Base-by-base conservation (phyloP, 192 early-diverging fungal species). In the Rhizoclosmatium sp. region DNA sequence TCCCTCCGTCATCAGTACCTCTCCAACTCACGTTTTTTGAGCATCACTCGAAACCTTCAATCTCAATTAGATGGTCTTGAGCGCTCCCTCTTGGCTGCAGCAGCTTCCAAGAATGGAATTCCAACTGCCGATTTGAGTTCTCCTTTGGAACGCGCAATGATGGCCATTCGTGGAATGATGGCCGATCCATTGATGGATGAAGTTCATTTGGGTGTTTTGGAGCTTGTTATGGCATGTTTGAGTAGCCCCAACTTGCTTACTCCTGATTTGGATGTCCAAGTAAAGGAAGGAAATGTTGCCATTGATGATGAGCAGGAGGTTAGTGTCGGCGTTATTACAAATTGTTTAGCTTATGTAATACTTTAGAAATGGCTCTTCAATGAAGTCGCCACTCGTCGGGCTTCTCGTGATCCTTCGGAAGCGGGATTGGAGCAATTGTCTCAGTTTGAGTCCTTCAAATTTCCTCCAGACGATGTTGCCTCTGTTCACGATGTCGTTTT, bases 91-190 rank as follows among this genome's bases (percentile, higher is more conserved):
- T 46, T 80, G 46, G 21, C 48, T 31, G 58, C 75, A n/a, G 84
- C 61, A 60, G 75, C 59, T 3, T 80, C 83, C 23, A 72, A 78
- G 45, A 83, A 88, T 59, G 69, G 59, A 39, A 49, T 61, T 31
- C 48, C 78, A 59, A 23, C 71, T 2, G 88, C 85, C 31, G 88
- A 89, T 69, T 69, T 89, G 61, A 87, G 88, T 47, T 88, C 86
- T 19, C 88, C 88, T 10, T 76, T 89, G 19, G 88, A 89, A 64
- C 88, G 88, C 62, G 86, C 88, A 2, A 89, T 88, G 66, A 47
- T 82, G 40, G 78, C 78, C 9, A 58, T 87, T 48, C 82, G 85
- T 56, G 58, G 71, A n/a, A 61, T 89, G 68, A 75, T 89, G 82
- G 76, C 82, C 10, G 78, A 73, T 44, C 77, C 86, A 3, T 23